phyloP scores from a whole-genome alignment of 2,329 filamentous ascomycete genomes.

The Fusarium sp. region DNA sequence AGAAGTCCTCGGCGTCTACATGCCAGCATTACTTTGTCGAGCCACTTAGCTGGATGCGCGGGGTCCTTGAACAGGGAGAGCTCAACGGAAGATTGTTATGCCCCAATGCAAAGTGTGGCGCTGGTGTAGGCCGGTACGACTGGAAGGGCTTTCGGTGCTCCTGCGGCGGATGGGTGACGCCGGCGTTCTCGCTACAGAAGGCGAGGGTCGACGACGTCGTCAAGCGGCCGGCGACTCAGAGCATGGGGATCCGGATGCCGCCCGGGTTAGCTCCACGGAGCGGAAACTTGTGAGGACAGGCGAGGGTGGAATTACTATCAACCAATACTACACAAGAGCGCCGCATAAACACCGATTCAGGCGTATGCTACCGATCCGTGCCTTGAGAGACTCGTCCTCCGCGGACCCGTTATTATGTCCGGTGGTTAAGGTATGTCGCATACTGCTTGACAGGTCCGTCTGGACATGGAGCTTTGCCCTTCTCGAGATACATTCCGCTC shows the following conservation, averaged over 20 bases:
- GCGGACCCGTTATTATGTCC: slow-evolving; percentile 9
- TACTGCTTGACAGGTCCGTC: neutral
- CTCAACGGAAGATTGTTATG: slow-evolving; percentile 87
- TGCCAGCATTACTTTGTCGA: slow-evolving; percentile 94
- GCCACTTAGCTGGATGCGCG: slow-evolving; percentile 93
- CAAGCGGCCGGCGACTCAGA: slow-evolving; percentile 39
- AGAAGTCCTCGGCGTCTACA: slow-evolving; percentile 28
- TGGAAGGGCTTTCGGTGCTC: slow-evolving; percentile 96
- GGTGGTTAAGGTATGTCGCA: neutral
- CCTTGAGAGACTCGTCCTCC: slow-evolving; percentile 4
- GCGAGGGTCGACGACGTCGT: slow-evolving; percentile 78
- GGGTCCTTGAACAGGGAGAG: slow-evolving; percentile 79
- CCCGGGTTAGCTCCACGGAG: slow-evolving; percentile 51
- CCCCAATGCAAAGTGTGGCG: slow-evolving; percentile 78
- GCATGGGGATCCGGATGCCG: slow-evolving; percentile 64
- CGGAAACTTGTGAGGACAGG: slow-evolving; percentile 48
- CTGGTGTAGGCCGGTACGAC: slow-evolving; percentile 89
- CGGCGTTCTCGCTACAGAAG: slow-evolving; percentile 86
- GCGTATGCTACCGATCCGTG: slow-evolving; percentile 7
- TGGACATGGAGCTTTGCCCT: neutral
- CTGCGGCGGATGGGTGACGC: slow-evolving; percentile 89
- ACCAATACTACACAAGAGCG: neutral
- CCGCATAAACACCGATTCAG: neutral
- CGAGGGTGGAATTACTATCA: neutral
- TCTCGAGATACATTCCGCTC: neutral